Evolutionary conservation across 2,329 filamentous ascomycete genomes (phyloP).

Genomic region (Anthostomella pinea): DNA sequence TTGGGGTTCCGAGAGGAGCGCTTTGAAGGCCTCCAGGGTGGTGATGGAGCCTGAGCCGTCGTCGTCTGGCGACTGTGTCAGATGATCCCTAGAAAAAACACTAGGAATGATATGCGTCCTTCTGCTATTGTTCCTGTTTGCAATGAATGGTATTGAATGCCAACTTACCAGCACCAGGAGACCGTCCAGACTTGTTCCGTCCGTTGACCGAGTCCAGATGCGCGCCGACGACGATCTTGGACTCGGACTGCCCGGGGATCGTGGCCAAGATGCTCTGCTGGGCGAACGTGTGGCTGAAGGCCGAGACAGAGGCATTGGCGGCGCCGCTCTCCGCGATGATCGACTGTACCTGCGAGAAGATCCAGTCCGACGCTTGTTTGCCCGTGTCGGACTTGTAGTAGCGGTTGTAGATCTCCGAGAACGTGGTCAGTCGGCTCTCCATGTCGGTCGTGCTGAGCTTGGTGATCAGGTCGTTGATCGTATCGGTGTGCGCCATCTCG

Average conservation of each 20-base stretch:
- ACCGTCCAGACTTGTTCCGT: conserved; percentile 66
- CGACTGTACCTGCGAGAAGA: conserved; percentile 62
- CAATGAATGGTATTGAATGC: too few relatives aligned
- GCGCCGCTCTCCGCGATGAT: conserved; percentile 62
- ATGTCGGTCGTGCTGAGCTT: conserved; percentile 64
- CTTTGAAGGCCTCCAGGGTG: conserved; percentile 73
- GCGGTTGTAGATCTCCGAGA: conserved; percentile 64
- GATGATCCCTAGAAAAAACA: too few relatives aligned
- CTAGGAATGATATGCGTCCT: background rate
- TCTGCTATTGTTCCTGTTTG: background rate
- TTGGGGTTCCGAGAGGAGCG: conserved; percentile 62
- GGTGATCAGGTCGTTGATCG: conserved; percentile 55
- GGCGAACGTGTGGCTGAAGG: conserved; percentile 69
- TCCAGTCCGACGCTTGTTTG: conserved; percentile 71
- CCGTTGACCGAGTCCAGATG: conserved; percentile 82
- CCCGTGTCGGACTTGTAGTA: conserved; percentile 67
- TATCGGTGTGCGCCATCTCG: conserved; percentile 54
- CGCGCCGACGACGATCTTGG: conserved; percentile 74
- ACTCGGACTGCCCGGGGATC: conserved; percentile 68
- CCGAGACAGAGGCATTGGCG: conserved; percentile 56
- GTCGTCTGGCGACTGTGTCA: conserved; percentile 55
- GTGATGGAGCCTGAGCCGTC: conserved; percentile 77
- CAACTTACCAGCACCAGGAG: conserved; percentile 60
- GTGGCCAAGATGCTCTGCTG: conserved; percentile 80
- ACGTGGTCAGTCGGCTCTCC: conserved; percentile 61